Evolutionary conservation across 306 rosid species (phyloP).

Genomic region (Senna siamea): DNA sequence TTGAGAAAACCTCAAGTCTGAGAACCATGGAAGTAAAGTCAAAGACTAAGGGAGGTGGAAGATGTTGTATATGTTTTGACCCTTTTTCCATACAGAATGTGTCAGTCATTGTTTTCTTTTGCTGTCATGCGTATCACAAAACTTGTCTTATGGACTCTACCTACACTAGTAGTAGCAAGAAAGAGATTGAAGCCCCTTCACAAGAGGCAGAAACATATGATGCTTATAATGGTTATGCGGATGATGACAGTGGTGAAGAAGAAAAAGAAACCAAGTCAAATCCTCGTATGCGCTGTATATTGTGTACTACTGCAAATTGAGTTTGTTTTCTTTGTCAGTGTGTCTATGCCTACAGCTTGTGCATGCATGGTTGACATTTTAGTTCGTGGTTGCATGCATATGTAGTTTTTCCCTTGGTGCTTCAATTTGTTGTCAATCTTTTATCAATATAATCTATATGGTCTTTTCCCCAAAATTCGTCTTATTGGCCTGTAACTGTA

Average conservation of each 20-base stretch:
- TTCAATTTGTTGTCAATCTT: constrained; percentile 31
- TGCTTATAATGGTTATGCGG: constrained; percentile 53
- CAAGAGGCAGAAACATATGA: constrained; percentile 45
- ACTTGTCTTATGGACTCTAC: constrained; percentile 90
- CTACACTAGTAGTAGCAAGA: constrained; percentile 43
- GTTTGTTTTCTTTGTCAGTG: neutral
- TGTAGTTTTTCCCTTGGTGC: constrained; percentile 20
- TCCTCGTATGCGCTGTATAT: constrained; percentile 85
- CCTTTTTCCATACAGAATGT: constrained; percentile 82
- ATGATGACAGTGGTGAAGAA: constrained; percentile 46
- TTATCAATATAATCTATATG: constrained; percentile 20
- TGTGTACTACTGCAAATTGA: constrained; percentile 88
- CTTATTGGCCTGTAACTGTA: neutral
- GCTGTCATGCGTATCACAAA: constrained; percentile 60
- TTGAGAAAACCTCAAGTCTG: constrained; percentile 58
- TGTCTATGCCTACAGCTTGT: constrained; percentile 29
- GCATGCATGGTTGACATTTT: constrained; percentile 39
- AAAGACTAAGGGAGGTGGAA: constrained; percentile 87
- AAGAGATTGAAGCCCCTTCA: constrained; percentile 44
- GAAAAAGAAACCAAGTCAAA: constrained; percentile 47
- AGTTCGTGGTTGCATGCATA: constrained; percentile 16
- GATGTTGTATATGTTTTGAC: constrained; percentile 98
- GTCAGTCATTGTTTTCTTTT: constrained; percentile 84
- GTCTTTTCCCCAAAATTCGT: neutral
- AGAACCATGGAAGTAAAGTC: constrained; percentile 70